These are phyloP conservation scores for Yueomyces sinensis DNA, from an alignment of 805 yeast genomes.

Conservation along the genomic window DNA sequence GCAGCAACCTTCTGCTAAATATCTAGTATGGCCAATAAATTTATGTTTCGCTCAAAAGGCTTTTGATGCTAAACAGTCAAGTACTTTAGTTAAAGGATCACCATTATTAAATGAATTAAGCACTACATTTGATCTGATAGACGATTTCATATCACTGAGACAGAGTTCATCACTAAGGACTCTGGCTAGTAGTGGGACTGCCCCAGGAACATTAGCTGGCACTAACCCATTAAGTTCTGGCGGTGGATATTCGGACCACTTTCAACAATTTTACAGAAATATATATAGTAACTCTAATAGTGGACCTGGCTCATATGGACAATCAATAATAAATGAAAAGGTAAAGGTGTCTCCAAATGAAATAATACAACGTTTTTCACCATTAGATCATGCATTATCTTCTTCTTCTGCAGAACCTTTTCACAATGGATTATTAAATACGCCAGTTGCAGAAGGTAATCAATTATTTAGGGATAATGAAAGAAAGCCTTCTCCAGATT, in stretches of 20 bases:
- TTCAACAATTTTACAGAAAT: conserved; percentile 16
- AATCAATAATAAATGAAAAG: neutral
- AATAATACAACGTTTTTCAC: neutral
- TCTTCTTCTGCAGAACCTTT: conserved; percentile 6
- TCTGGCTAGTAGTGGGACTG: conserved; percentile 18
- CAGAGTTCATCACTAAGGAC: conserved; percentile 28
- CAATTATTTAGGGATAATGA: conserved; percentile 4
- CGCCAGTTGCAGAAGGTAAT: conserved; percentile 5
- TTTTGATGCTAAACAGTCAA: conserved; percentile 3
- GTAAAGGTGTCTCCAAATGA: neutral
- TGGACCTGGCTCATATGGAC: conserved; percentile 1
- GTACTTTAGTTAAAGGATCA: conserved; percentile 2
- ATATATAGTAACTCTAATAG: neutral
- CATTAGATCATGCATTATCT: neutral
- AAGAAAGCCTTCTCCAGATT: conserved; percentile 9
- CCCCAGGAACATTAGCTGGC: conserved; percentile 4
- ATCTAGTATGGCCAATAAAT: conserved; percentile 60
- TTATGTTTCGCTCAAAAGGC: conserved; percentile 46
- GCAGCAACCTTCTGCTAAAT: conserved; percentile 38
- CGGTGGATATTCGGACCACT: conserved; percentile 21
- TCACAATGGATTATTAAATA: conserved; percentile 7
- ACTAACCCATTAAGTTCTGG: conserved; percentile 22
- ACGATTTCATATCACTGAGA: conserved; percentile 27
- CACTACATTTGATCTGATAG: conserved; percentile 24
- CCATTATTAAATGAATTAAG: conserved; percentile 6